These are phyloP conservation scores for Apiospora sp. DNA, from an alignment of 2,329 filamentous ascomycete genomes.

Conservation along the genomic window DNA sequence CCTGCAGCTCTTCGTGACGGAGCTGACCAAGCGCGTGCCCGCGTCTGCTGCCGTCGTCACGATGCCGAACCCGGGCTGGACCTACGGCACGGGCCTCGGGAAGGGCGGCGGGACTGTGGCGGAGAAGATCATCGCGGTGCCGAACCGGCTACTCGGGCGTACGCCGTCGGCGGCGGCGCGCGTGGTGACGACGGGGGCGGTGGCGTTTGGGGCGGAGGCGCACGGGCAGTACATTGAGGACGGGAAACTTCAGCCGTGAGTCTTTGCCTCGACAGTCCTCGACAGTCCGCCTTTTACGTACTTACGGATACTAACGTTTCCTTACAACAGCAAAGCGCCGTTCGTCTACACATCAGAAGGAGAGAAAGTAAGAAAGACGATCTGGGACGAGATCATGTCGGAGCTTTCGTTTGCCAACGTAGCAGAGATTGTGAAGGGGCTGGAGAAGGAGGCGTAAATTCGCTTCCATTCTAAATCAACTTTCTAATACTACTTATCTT, in stretches of 20 bases:
- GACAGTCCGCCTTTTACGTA: background rate
- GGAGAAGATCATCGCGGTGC: conserved; percentile 24
- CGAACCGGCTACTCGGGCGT: conserved; percentile 32
- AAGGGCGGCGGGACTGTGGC: conserved; percentile 27
- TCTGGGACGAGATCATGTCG: conserved; percentile 38
- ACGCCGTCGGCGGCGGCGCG: conserved; percentile 29
- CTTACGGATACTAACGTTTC: background rate
- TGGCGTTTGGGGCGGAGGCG: conserved; percentile 29
- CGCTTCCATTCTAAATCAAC: background rate
- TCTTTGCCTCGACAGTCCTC: background rate
- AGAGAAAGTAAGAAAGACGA: conserved; percentile 26
- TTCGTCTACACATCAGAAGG: conserved; percentile 33
- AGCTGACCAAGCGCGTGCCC: conserved; percentile 38
- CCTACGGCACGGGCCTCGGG: conserved; percentile 30
- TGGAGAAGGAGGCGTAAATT: background rate
- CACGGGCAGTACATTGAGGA: conserved; percentile 33
- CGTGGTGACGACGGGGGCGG: conserved; percentile 30
- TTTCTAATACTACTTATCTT: no score
- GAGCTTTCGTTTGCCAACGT: conserved; percentile 36
- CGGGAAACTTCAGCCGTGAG: conserved; percentile 30
- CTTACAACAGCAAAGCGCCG: conserved; percentile 30
- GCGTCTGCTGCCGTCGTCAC: conserved; percentile 28
- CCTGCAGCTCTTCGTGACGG: conserved; percentile 43
- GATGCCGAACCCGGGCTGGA: conserved; percentile 31
- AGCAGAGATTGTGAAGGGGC: conserved; percentile 25